Conservation (phyloP, 176 grass and related monocot species). For the Cocos nucifera region DNA sequence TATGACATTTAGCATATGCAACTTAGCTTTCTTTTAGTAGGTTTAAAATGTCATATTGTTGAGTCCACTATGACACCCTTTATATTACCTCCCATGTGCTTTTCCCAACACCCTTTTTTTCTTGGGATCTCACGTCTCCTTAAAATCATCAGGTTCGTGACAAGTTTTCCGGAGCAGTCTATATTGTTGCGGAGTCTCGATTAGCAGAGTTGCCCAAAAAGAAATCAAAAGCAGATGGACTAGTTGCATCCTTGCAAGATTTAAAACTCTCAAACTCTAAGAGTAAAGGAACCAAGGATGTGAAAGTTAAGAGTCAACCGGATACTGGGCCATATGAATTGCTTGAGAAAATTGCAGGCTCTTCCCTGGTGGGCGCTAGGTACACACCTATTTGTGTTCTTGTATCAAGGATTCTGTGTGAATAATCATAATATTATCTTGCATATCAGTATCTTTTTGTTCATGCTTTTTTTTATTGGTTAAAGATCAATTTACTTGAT, state of each 20-base stretch:
- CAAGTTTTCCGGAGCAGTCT: constrained; percentile 50
- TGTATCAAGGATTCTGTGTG: no score
- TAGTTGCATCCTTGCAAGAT: neutral
- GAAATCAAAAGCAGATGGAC: constrained; percentile 31
- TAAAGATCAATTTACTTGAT: no score
- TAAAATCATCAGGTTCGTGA: constrained; percentile 67
- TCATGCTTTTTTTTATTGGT: no score
- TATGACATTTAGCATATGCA: no score
- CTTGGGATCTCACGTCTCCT: constrained; percentile 14
- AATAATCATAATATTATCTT: no score
- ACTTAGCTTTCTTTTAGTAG: no score
- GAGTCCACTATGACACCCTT: neutral
- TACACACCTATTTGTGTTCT: constrained; percentile 2
- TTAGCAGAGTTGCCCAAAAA: constrained; percentile 78
- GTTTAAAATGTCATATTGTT: neutral
- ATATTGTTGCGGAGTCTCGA: constrained; percentile 76
- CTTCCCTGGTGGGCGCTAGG: constrained; percentile 76
- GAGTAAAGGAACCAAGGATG: constrained; percentile 29
- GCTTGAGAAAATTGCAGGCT: constrained; percentile 56
- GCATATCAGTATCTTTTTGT: no score
- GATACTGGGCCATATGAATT: constrained; percentile 64
- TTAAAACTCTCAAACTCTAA: neutral
- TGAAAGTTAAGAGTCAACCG: constrained; percentile 25
- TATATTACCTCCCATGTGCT: neutral
- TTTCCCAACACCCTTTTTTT: neutral